Evolutionary conservation across 371 early-diverging fungal species (phyloP).

Genomic region (Syncephalastrum monosporum): DNA sequence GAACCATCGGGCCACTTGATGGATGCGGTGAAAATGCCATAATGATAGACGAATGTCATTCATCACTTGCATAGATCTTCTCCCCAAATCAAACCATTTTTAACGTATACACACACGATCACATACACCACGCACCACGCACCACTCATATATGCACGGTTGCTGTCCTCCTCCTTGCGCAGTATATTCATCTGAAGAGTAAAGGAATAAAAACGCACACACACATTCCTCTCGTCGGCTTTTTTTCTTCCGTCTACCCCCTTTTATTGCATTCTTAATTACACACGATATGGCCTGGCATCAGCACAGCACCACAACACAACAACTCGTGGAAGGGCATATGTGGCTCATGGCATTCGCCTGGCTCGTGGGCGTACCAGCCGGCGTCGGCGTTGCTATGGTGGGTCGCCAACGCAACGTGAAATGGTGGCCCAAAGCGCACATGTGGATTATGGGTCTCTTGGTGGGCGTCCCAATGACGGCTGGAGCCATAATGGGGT

Average conservation of each 20-base stretch:
- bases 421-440: constrained; percentile 33
- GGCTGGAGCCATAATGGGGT: constrained; percentile 17
- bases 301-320: constrained; percentile 5
- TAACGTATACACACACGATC: not conserved
- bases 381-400: constrained; percentile 24
- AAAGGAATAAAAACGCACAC: too few species aligned
- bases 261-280: constrained; percentile 3
- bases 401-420: constrained; percentile 29
- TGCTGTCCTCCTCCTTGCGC: not conserved
- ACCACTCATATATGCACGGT: not conserved
- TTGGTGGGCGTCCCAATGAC: constrained; percentile 27
- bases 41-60: not conserved
- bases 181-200: too few species aligned
- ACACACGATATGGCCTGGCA: constrained; percentile 1
- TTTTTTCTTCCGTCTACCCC: constrained; percentile 3
- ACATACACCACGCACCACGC: not conserved
- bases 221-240: constrained; percentile 1
- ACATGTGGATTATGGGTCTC: constrained; percentile 34
- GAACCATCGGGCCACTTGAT: constrained; percentile 76
- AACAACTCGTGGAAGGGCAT: constrained; percentile 19
- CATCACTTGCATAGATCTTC: too few species aligned
- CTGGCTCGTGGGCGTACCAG: constrained; percentile 35
- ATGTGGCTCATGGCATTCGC: constrained; percentile 31
- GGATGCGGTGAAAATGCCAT: constrained; percentile 62
- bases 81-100: constrained; percentile 1